Base-by-base conservation (phyloP, 257 asterid species). In the Nicotiana paniculata region DNA sequence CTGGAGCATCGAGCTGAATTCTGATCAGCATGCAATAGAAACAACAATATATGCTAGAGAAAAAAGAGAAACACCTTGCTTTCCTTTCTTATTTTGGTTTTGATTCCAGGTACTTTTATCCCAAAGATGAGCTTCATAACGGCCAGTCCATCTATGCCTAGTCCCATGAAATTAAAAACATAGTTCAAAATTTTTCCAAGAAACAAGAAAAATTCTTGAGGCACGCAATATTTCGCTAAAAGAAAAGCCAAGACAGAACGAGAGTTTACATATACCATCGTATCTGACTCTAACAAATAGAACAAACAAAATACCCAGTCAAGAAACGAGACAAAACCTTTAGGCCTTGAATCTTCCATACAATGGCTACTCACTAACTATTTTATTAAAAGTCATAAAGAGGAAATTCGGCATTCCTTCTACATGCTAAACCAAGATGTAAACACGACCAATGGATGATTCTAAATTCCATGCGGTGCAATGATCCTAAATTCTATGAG, bases 111-210 rank as follows among this genome's bases (percentile, higher is more conserved):
- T 96, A 85, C 94, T 96, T 90, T 94, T 96, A 86, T 96, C 99
- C 99, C 99, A 96, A 78, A 96, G 95, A 89, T 96, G 99, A 70
- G 99, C 99, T 88, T 96, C 99, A 87, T 96, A 96, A 67, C 99
- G 97, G 82, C 99, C 99, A 32, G 99, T 96, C 99, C 99, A 96
- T 62, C 99, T 89, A 89, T 96, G 99, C 95, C 99, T 96, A 81
- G 32, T 80, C 84, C 77, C 86, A 84, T 72, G 79, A 84, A 39
- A 85, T 67, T 77, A 81, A 84, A 82, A 81, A 35, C n/a, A 83
- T 75, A 84, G 28, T 77, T 83, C 53, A 80, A n/a, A 80, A 75
- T 37, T 18, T 24, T 68, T 37, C 69, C 54, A 83, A 76, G 32
- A n/a, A 35, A 58, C 39, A 4, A 51, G 35, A 11, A 11, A 80